phyloP scores from a whole-genome alignment of 2,329 filamentous ascomycete genomes.

The Calonectria honghensis region DNA sequence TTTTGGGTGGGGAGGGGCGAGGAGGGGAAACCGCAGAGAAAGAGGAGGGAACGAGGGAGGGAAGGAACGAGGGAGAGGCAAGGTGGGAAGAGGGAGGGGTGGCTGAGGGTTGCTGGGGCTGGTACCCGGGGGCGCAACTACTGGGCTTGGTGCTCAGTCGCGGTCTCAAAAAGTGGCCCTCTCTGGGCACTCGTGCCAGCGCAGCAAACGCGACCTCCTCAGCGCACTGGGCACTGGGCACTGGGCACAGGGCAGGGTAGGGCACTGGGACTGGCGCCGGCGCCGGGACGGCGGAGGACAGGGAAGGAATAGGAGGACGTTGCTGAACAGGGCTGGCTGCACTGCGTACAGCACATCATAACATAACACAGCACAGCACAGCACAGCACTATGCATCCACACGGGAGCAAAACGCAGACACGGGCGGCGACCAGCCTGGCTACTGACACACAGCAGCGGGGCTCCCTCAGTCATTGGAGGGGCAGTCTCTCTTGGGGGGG shows the following conservation, averaged over 20 bases:
- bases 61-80: conserved; percentile 43
- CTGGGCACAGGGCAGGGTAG: conserved; percentile 29
- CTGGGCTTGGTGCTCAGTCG: conserved; percentile 30
- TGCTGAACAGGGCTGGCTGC: conserved; percentile 23
- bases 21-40: conserved; percentile 53
- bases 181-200: conserved; percentile 57
- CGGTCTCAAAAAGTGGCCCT: conserved; percentile 44
- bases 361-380: conserved; percentile 45
- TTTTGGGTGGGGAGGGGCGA: conserved; percentile 52
- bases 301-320: conserved; percentile 3
- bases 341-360: conserved; percentile 31
- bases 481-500: conserved; percentile 46
- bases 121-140: conserved; percentile 41
- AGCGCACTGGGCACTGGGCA: conserved; percentile 38
- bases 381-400: conserved; percentile 47
- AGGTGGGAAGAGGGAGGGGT: conserved; percentile 53
- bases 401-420: conserved; percentile 39
- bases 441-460: conserved; percentile 54
- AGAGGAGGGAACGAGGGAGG: conserved; percentile 51
- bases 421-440: conserved; percentile 36
- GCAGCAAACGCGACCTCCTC: conserved; percentile 42
- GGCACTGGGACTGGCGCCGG: conserved; percentile 31
- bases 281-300: conserved; percentile 29
- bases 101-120: conserved; percentile 55
- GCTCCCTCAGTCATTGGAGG: conserved; percentile 49